Base-by-base conservation (phyloP, 805 yeast species). In the Candida patagonica region DNA sequence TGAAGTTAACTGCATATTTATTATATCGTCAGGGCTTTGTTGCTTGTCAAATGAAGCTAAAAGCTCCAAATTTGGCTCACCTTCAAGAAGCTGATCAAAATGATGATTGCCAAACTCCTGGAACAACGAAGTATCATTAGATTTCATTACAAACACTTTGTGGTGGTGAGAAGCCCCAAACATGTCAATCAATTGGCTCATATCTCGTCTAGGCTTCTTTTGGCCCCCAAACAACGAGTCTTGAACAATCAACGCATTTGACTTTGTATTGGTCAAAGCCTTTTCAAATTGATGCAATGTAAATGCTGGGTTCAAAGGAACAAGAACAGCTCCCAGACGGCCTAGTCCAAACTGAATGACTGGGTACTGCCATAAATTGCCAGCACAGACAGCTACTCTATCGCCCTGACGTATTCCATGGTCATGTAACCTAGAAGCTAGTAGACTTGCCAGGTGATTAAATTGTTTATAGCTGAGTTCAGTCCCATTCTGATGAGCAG, bases 1-100 rank as follows among this genome's bases (percentile, higher is more conserved):
- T 2, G 59, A 55, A 2, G 60, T 55, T 49, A 55, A 55, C 38
- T 55, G 60, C 59, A 55, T 53, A 40, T 55, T 51, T 30, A 52
- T 44, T 23, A 47, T 43, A 19, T 54, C 56, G 26, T 45, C 40
- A 6, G 53, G 42, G 13, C 37, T 15, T 5, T 22, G 35, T 5
- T 22, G 30, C 2, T 35, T 10, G 4, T n/a, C n/a, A 12, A 8
- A 12, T 22, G n/a, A 6, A n/a, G n/a, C n/a, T 15, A 19, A 15
- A 6, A 26, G 12, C 4, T 16, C 17, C 17, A n/a, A 2, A 13
- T 21, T 16, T 15, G 13, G 17, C 6, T 12, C n/a, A 12, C 33
- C 27, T 37, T 37, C 40, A 4, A 37, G 16, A 2, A 37, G 33
- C 26, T 37, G 33, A 20, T 29, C 32, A 21, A 37, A 29, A 17